Percentiles rank a stretch among this genome's conserved stretches.
Conservation (phyloP, 106 monocot genomes). For the Allium sativum region DNA sequence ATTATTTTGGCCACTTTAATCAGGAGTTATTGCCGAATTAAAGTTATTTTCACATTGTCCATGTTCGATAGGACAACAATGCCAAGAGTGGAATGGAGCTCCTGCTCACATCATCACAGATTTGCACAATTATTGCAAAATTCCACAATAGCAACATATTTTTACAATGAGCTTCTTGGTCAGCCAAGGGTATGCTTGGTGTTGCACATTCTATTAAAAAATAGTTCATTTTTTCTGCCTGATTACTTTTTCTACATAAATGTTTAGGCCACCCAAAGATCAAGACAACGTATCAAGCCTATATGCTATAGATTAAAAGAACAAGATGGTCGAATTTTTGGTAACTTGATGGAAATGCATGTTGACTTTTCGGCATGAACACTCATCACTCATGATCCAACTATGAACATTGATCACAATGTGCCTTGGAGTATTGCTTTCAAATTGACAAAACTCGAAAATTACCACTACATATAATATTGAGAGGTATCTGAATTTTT, state of each 20-base stretch:
- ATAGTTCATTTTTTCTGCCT: too few relatives aligned
- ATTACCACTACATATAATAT: constrained; percentile 93
- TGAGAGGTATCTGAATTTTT: constrained; percentile 40
- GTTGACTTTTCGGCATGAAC: constrained; percentile 96
- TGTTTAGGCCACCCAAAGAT: constrained; percentile 80
- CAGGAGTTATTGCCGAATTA: neutral
- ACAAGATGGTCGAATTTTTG: constrained; percentile 95
- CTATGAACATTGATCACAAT: constrained; percentile 86
- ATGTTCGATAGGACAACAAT: constrained; percentile 80
- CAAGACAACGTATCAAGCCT: constrained; percentile 84
- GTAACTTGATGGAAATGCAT: constrained; percentile 96
- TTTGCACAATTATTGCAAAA: constrained; percentile 93
- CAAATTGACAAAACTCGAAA: constrained; percentile 85
- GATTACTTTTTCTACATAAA: too few relatives aligned
- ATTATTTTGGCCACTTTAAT: neutral
- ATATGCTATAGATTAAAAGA: constrained; percentile 96
- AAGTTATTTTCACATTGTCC: constrained; percentile 3
- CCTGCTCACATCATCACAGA: constrained; percentile 98
- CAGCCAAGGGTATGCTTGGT: constrained; percentile 73
- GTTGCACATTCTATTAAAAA: neutral
- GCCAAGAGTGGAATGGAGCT: constrained; percentile 94
- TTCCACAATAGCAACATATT: constrained; percentile 99
- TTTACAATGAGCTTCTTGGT: constrained; percentile 96
- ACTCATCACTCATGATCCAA: constrained; percentile 90
- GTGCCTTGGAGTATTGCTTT: constrained; percentile 97